Conservation (phyloP, 2,329 filamentous ascomycete genomes). For the Chaetomiaceae sp. region DNA sequence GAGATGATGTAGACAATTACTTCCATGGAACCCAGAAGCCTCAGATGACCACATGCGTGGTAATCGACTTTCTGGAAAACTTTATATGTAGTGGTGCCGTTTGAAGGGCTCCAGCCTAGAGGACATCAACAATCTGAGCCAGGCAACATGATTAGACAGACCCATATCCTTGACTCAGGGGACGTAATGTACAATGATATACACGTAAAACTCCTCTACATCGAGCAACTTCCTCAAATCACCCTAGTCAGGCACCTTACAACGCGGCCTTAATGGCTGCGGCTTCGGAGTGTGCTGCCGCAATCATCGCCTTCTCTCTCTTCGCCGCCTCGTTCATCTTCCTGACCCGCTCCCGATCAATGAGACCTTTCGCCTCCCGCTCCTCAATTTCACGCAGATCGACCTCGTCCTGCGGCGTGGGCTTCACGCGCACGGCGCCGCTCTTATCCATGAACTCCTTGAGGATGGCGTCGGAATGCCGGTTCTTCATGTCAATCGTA, state of each 20-base stretch:
- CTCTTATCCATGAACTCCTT: slow-evolving; percentile 59
- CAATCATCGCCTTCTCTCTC: slow-evolving; percentile 57
- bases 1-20: too few species aligned
- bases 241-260: background rate
- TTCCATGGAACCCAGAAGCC: too few species aligned
- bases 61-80: too few species aligned
- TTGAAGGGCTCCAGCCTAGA: too few species aligned
- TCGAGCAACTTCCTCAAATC: background rate
- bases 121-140: too few species aligned
- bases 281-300: slow-evolving; percentile 49
- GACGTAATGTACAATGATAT: slow-evolving; percentile 26
- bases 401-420: slow-evolving; percentile 55
- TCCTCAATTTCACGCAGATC: slow-evolving; percentile 57
- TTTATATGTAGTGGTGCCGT: too few species aligned
- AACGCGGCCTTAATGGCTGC: slow-evolving; percentile 39
- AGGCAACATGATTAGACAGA: background rate
- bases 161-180: slow-evolving; percentile 1
- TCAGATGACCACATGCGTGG: too few species aligned
- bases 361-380: slow-evolving; percentile 44
- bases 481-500: slow-evolving; percentile 60
- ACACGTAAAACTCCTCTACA: slow-evolving; percentile 12
- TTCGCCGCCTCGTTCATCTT: slow-evolving; percentile 54
- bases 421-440: slow-evolving; percentile 52
- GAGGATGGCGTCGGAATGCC: slow-evolving; percentile 59
- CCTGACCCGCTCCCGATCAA: slow-evolving; percentile 51